A percentile compares a stretch with the other conserved stretches of the same genome.
Conservation (phyloP, 2,329 filamentous ascomycete species). For the Verticillium zaregamsianum region DNA sequence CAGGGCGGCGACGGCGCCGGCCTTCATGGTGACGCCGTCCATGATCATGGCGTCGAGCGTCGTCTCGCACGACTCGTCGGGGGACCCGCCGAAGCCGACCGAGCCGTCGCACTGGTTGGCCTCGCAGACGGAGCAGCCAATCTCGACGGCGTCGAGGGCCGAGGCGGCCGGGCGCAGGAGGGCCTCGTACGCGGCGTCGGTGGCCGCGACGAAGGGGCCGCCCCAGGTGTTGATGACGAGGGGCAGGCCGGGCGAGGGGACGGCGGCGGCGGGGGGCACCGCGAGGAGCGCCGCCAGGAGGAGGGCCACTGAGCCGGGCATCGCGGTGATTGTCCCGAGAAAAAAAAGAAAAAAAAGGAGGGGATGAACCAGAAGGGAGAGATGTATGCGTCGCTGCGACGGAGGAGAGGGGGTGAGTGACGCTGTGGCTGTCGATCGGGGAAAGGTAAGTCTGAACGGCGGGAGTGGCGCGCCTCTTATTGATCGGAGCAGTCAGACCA, state of each 20-base stretch:
- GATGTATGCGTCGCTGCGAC: not conserved
- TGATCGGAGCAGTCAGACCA: not conserved
- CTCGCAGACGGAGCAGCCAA: conserved; percentile 49
- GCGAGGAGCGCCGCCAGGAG: not conserved
- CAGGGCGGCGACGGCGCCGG: conserved; percentile 48
- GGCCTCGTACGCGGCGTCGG: conserved; percentile 42
- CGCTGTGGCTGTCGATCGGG: not conserved
- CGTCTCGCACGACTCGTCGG: conserved; percentile 52
- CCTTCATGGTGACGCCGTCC: conserved; percentile 49
- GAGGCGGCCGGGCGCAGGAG: conserved; percentile 26
- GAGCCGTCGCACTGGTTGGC: conserved; percentile 48
- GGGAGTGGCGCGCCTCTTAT: not conserved
- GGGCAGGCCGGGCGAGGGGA: conserved; percentile 36
- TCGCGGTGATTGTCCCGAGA: too few species aligned
- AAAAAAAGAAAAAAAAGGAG: too few species aligned
- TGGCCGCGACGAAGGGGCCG: conserved; percentile 46
- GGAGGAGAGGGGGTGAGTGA: not conserved
- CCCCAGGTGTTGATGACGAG: conserved; percentile 53
- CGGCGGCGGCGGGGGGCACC: conserved; percentile 1
- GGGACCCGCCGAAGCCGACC: conserved; percentile 51
- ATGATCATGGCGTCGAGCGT: conserved; percentile 57
- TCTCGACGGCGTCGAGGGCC: conserved; percentile 46
- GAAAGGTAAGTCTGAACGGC: conserved; percentile 1
- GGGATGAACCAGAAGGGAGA: not conserved
- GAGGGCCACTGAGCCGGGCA: not conserved